A percentile compares a stretch with the other conserved stretches of the same genome.
These are phyloP conservation scores for Pythium inflatum DNA, from an alignment of 352 stramenopile genomes.

Conservation along the genomic window DNA sequence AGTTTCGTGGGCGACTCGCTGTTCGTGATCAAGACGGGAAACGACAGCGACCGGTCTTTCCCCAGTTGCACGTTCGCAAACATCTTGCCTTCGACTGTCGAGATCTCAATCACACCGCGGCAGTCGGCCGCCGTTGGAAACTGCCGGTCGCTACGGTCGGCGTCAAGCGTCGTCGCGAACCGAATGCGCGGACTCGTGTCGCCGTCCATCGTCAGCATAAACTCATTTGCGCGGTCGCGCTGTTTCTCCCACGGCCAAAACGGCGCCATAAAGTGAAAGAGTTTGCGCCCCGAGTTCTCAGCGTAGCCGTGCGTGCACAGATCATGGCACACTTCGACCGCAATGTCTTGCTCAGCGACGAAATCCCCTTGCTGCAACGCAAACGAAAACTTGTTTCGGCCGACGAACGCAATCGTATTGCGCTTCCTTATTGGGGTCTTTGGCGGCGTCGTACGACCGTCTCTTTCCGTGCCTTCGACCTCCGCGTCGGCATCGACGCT, in stretches of 20 bases:
- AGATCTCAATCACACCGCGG: conserved; percentile 33
- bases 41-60: conserved; percentile 40
- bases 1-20: conserved; percentile 10
- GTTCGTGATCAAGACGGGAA: conserved; percentile 30
- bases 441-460: too few relatives aligned
- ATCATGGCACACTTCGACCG: conserved; percentile 73
- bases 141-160: background rate
- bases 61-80: conserved; percentile 22
- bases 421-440: background rate
- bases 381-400: conserved; percentile 21
- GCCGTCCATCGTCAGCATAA: conserved; percentile 43
- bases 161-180: conserved; percentile 48
- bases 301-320: conserved; percentile 75
- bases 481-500: too few relatives aligned
- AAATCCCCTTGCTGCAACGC: conserved; percentile 34
- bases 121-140: conserved; percentile 13
- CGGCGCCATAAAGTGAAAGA: conserved; percentile 72
- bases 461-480: too few relatives aligned
- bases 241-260: conserved; percentile 59
- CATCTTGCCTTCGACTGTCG: conserved; percentile 29
- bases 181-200: conserved; percentile 48
- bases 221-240: conserved; percentile 24
- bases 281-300: conserved; percentile 54
- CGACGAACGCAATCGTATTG: conserved; percentile 16
- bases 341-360: conserved; percentile 58